Conservation (phyloP, 73 alveolate species). For the Stentor coeruleus region DNA sequence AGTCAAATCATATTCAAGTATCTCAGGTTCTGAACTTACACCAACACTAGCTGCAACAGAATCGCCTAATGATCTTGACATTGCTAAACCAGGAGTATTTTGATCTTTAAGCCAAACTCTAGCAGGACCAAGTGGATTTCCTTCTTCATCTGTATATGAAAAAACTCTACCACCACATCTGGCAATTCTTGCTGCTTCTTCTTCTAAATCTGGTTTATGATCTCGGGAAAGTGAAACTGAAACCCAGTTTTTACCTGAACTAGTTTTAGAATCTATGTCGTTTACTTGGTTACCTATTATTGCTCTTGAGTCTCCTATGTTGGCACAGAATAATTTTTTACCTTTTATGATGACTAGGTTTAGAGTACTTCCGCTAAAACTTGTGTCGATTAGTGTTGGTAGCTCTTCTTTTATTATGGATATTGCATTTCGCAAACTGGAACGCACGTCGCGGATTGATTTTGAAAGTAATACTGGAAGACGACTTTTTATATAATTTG, state of each 20-base stretch:
- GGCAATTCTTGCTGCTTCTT: slow-evolving; percentile 68
- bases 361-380: slow-evolving; percentile 21
- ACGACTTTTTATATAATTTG: slow-evolving; percentile 36
- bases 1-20: slow-evolving; percentile 23
- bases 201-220: slow-evolving; percentile 77
- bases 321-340: slow-evolving; percentile 30
- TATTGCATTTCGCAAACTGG: background rate
- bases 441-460: background rate
- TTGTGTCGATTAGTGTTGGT: background rate
- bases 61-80: slow-evolving; percentile 97
- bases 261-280: background rate
- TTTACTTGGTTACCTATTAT: slow-evolving; percentile 25
- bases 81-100: slow-evolving; percentile 91
- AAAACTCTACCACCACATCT: slow-evolving; percentile 68
- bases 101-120: slow-evolving; percentile 74
- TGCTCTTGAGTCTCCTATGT: slow-evolving; percentile 63
- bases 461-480: slow-evolving; percentile 36
- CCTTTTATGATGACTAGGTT: slow-evolving; percentile 4
- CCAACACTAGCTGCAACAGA: slow-evolving; percentile 87
- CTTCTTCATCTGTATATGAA: slow-evolving; percentile 55
- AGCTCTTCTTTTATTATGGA: background rate
- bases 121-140: slow-evolving; percentile 70
- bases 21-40: slow-evolving; percentile 68
- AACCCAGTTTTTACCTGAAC: background rate
- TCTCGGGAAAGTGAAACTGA: slow-evolving; percentile 56